Base-by-base conservation (phyloP, 768 basidiomycete genomes). In the Suillus decipiens region DNA sequence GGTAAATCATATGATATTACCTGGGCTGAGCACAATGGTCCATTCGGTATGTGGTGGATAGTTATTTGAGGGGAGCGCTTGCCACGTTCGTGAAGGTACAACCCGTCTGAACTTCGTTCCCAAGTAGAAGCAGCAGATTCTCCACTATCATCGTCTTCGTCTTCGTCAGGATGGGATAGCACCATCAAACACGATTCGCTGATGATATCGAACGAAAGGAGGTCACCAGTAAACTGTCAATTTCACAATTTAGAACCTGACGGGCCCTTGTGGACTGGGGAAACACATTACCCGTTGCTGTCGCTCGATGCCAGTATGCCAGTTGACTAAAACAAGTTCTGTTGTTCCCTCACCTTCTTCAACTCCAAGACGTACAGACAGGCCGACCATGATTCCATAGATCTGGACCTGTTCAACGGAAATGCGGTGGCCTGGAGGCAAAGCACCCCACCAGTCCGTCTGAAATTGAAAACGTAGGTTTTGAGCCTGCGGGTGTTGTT, bases 1-100 rank as follows among this genome's bases (percentile, higher is more conserved):
- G 87, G 84, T 28, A 89, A 79, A 66, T 87, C 84, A 69, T 86
- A 86, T 61, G 72, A 69, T 60, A 68, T 69, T 11, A 67, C 61
- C 37, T 59, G 41, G 3, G 64, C 67, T 41, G 64, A 58, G 17
- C 58, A 56, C 12, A 61, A 65, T 2, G 69, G 65, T 17, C 42
- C 47, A 45, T 61, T 63, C 48, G 59, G 59, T 24, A 75, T 69
- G 19, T 74, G 68, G 50, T 68, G 70, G 14, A 75, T 58, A 37
- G 43, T 50, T 28, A 75, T 67, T 55, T 72, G 74, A 41, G 74
- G 74, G 17, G 75, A 67, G 43, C 75, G 74, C 45, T 74, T 75
- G 7, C 67, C 74, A 59, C 66, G 74, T 48, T 75, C 75, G 34
- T 58, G 66, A 0, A 67, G 60, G 48, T 75, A 75, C n/a, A 76